Evolutionary conservation across 371 early-diverging fungal genomes (phyloP).

Genomic region (Cokeromyces recurvatus): DNA sequence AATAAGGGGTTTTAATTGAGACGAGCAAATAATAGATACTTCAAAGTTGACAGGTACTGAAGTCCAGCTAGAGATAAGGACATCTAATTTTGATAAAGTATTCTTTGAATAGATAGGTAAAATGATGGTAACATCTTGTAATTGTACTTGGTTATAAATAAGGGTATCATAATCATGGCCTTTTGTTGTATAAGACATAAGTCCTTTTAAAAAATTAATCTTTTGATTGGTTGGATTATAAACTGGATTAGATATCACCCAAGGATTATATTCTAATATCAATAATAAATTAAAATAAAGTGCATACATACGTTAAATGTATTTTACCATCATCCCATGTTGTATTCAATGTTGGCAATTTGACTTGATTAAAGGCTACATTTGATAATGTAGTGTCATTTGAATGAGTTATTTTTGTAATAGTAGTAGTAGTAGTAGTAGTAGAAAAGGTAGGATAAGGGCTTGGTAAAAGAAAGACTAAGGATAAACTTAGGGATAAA

Average conservation of each 20-base stretch:
- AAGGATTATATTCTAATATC: slow-evolving; percentile 12
- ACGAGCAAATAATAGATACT: slow-evolving; percentile 9
- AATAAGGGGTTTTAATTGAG: slow-evolving; percentile 1
- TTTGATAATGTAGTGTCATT: no score
- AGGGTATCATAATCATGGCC: slow-evolving; percentile 11
- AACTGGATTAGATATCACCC: slow-evolving; percentile 14
- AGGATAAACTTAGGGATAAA: neutral
- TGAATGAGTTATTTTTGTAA: no score
- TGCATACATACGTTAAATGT: no score
- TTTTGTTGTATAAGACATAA: slow-evolving; percentile 14
- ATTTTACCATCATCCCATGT: slow-evolving; percentile 14
- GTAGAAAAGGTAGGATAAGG: no score
- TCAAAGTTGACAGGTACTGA: neutral
- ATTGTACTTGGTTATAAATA: neutral
- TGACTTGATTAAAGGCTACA: neutral
- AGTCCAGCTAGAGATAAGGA: slow-evolving; percentile 4
- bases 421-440: no score
- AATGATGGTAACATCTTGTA: slow-evolving; percentile 6
- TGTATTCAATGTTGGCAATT: slow-evolving; percentile 8
- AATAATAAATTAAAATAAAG: neutral
- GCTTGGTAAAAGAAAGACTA: slow-evolving; percentile 6
- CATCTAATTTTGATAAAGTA: slow-evolving; percentile 5
- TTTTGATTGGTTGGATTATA: slow-evolving; percentile 3
- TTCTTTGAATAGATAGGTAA: slow-evolving; percentile 15
- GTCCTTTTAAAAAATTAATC: slow-evolving; percentile 2